Base-by-base conservation (phyloP, 495 filamentous ascomycete genomes). In the Tuber microsphaerosporum region DNA sequence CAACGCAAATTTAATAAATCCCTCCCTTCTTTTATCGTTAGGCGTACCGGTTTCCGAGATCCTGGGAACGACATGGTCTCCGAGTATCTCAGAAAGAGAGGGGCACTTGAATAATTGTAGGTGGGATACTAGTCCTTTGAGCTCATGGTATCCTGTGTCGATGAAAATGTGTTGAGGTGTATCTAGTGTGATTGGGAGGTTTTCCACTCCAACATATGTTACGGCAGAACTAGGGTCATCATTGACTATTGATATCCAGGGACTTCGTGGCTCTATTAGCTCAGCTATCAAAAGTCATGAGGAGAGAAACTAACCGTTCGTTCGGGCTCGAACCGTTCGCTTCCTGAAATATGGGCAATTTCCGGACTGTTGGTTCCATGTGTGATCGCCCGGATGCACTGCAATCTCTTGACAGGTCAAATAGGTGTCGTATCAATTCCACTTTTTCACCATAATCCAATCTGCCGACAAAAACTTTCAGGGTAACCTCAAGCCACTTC, bases 91-190 rank as follows among this genome's bases (percentile, higher is more conserved):
- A 10, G 26, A 20, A 12, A 39, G 45, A 26, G 79, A 65, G 26
- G 76, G 79, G 65, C 71, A 76, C 39, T 8, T 10, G 14, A 70
- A 73, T 41, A 81, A 45, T 43, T 17, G 37, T 17, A 82, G 70
- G 39, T 16, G 46, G 26, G 20, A 61, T 46, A 79, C 43, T 6
- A 81, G 51, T 22, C 19, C 2, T 16, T 74, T 44, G 39, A 26
- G 75, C 10, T 74, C 61, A 22, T 41, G 5, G 26, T 70, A 16
- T 3, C 70, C 43, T 14, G 48, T 81, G 45, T 82, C 76, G 37
- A 82, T 74, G 70, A 82, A 82, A 71, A 74, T 75, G 1, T 74
- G 78, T 37, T 78, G 45, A 22, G 73, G 26, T 0, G 69, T 76
- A 31, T 71, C 45, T 12, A 80, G 65, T 12, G 26, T 31, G 31